These are phyloP conservation scores for Malbranchea zuffiana DNA, from an alignment of 2,329 filamentous ascomycete genomes.

Conservation along the genomic window DNA sequence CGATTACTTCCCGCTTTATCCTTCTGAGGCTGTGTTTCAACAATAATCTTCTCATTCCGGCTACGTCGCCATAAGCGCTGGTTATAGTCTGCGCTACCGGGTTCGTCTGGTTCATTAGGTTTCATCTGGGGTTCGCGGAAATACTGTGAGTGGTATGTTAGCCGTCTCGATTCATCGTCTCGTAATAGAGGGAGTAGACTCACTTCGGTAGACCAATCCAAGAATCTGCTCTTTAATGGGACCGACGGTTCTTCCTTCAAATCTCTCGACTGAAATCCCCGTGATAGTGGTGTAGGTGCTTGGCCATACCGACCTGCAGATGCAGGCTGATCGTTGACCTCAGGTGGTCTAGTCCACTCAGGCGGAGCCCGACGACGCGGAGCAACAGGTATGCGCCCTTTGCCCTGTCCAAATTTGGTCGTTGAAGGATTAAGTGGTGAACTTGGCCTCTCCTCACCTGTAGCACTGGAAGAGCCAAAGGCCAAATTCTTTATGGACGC, in stretches of 20 bases:
- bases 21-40: slow-evolving; percentile 88
- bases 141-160: slow-evolving; percentile 44
- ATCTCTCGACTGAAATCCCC: slow-evolving; percentile 57
- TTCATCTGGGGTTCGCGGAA: slow-evolving; percentile 99
- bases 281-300: slow-evolving; percentile 67
- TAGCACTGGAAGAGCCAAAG: slow-evolving; percentile 38
- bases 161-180: background rate
- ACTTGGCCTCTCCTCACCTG: slow-evolving; percentile 23
- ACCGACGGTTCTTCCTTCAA: slow-evolving; percentile 50
- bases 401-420: slow-evolving; percentile 18
- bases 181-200: slow-evolving; percentile 11
- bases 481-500: slow-evolving; percentile 53
- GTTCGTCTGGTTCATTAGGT: slow-evolving; percentile 86
- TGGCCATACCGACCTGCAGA: slow-evolving; percentile 62
- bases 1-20: slow-evolving; percentile 71
- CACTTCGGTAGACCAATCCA: slow-evolving; percentile 86
- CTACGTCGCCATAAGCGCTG: slow-evolving; percentile 84
- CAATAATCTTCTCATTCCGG: slow-evolving; percentile 83
- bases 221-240: slow-evolving; percentile 70
- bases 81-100: slow-evolving; percentile 92
- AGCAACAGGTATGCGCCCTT: slow-evolving; percentile 30
- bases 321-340: slow-evolving; percentile 59
- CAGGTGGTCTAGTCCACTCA: slow-evolving; percentile 56
- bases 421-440: slow-evolving; percentile 21
- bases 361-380: slow-evolving; percentile 43